These are phyloP conservation scores for Podospora appendiculata DNA, from an alignment of 495 filamentous ascomycete species.

Conservation along the genomic window DNA sequence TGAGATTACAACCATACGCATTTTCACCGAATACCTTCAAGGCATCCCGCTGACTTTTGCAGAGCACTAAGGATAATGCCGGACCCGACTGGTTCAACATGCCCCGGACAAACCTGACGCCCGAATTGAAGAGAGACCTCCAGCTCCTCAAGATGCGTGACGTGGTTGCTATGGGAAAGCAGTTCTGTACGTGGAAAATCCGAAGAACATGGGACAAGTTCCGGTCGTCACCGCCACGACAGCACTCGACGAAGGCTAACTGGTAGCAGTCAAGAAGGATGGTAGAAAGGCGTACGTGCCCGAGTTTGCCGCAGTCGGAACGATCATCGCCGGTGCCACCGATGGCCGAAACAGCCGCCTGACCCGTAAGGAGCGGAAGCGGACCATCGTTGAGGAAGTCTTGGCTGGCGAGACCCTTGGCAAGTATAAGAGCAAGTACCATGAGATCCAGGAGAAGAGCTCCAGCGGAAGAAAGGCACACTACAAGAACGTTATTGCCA, in stretches of 20 bases:
- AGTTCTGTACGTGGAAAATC: conserved; percentile 43
- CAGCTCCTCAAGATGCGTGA: conserved; percentile 82
- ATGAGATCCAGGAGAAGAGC: conserved; percentile 25
- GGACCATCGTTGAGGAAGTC: conserved; percentile 84
- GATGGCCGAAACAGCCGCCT: conserved; percentile 77
- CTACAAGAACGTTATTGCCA: conserved; percentile 26
- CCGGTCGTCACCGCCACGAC: no score
- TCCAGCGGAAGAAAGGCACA: conserved; percentile 18
- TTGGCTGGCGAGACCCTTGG: conserved; percentile 49
- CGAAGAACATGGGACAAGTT: no score
- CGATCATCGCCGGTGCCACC: conserved; percentile 79
- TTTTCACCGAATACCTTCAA: conserved; percentile 1
- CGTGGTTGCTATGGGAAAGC: conserved; percentile 73
- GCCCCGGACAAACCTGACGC: conserved; percentile 72
- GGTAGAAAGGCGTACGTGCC: conserved; percentile 54
- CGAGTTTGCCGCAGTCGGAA: conserved; percentile 81
- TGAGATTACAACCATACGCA: conserved; percentile 43
- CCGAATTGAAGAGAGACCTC: conserved; percentile 78
- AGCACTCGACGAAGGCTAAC: no score
- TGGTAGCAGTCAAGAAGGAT: conserved; percentile 59
- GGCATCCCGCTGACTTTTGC: conserved; percentile 12
- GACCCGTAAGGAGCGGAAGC: conserved; percentile 78
- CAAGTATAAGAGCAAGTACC: conserved; percentile 30
- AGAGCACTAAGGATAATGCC: conserved; percentile 40
- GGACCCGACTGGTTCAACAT: conserved; percentile 78